Percentiles rank a stretch among this genome's conserved stretches.
phyloP scores from a whole-genome alignment of 2,329 filamentous ascomycete species.

The Penicillium sp. region DNA sequence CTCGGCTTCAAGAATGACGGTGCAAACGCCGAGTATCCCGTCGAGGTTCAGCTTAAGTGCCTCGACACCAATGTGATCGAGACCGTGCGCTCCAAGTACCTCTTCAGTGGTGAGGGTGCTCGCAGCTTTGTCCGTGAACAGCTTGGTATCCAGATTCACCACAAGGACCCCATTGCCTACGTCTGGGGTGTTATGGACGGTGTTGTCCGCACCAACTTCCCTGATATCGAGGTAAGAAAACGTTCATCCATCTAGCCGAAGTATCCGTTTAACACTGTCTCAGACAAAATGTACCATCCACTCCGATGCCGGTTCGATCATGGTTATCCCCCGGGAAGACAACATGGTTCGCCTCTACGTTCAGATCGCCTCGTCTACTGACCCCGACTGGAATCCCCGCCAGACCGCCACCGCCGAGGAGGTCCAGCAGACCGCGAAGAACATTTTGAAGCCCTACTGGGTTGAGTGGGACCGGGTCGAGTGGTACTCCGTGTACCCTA shows the following conservation, averaged over 20 bases:
- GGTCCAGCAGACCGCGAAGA: constrained; percentile 57
- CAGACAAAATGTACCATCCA: constrained; percentile 68
- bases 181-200: constrained; percentile 69
- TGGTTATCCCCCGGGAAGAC: constrained; percentile 57
- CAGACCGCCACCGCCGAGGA: constrained; percentile 60
- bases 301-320: constrained; percentile 62
- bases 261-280: neutral
- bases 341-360: constrained; percentile 52
- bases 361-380: constrained; percentile 62
- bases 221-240: constrained; percentile 55
- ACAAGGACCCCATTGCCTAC: constrained; percentile 63
- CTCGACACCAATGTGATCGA: constrained; percentile 70
- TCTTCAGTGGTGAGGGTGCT: constrained; percentile 63
- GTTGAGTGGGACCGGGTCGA: constrained; percentile 64
- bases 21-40: constrained; percentile 68
- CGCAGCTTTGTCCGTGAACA: constrained; percentile 60
- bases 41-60: constrained; percentile 74
- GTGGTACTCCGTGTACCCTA: constrained; percentile 66
- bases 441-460: constrained; percentile 59
- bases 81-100: constrained; percentile 61
- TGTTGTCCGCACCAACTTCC: constrained; percentile 63
- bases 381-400: constrained; percentile 60
- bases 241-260: neutral
- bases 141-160: constrained; percentile 64
- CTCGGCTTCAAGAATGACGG: constrained; percentile 61